Evolutionary conservation across 257 asterid genomes (phyloP).

Genomic region (Solanum gracilifrons): DNA sequence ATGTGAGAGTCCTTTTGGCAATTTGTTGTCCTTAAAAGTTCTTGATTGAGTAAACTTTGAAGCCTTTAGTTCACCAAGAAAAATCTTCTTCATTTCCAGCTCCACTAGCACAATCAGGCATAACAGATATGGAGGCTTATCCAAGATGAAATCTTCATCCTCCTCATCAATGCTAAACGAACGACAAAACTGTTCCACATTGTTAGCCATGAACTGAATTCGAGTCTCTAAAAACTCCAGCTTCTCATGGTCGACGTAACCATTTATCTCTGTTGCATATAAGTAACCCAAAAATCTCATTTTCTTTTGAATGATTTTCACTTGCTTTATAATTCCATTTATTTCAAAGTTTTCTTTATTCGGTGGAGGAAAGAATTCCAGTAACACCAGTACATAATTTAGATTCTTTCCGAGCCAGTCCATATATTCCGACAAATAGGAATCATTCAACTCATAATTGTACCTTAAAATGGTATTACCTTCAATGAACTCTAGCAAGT

Average conservation of each 20-base stretch:
- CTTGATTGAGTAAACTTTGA: not conserved
- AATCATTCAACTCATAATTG: not conserved
- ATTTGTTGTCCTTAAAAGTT: not conserved
- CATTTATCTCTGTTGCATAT: not conserved
- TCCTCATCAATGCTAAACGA: too few relatives aligned
- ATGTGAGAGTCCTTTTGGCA: not conserved
- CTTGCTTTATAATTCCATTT: not conserved
- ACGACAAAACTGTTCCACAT: not conserved
- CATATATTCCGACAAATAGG: not conserved
- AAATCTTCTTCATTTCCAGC: not conserved
- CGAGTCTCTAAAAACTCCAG: not conserved
- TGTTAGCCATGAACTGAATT: not conserved
- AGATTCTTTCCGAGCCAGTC: not conserved
- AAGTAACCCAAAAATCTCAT: not conserved
- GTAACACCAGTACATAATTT: not conserved
- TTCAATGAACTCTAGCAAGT: not conserved
- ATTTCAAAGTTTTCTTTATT: not conserved
- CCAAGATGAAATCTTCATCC: not conserved
- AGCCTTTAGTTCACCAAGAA: not conserved
- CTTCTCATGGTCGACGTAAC: not conserved
- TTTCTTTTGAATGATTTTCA: not conserved
- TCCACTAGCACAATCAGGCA: not conserved
- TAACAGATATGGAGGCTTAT: not conserved
- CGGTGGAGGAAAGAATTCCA: not conserved
- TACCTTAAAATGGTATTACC: not conserved